phyloP scores from a whole-genome alignment of 2,329 filamentous ascomycete genomes.

The Penicillium sp. region DNA sequence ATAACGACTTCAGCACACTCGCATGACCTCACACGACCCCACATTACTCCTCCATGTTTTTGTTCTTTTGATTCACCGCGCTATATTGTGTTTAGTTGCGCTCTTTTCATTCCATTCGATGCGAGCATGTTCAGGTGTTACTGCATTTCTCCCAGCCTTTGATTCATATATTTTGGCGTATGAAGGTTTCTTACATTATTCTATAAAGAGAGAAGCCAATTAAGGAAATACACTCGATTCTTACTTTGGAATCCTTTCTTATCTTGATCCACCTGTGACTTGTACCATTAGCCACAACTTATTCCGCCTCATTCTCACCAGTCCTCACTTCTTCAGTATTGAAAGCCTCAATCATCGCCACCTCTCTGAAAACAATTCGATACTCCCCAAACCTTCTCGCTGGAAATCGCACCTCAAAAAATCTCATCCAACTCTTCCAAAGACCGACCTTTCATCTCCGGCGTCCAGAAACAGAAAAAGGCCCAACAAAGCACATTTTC shows the following conservation, averaged over 20 bases:
- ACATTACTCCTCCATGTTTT: not conserved
- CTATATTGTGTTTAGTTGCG: not conserved
- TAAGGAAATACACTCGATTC: not conserved
- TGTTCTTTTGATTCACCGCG: not conserved
- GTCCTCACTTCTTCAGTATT: constrained; percentile 1
- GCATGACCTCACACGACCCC: too few species aligned
- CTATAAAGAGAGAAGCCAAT: not conserved
- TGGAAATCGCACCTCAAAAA: constrained; percentile 24
- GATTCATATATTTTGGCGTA: not conserved
- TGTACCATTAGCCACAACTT: not conserved
- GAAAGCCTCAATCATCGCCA: constrained; percentile 7
- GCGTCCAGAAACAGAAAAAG: constrained; percentile 28
- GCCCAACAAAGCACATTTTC: constrained; percentile 14
- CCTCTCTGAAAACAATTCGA: constrained; percentile 15
- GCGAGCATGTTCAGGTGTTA: constrained; percentile 2
- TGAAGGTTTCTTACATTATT: not conserved
- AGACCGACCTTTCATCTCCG: constrained; percentile 32
- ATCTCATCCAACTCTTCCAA: constrained; percentile 34
- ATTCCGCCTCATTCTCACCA: not conserved
- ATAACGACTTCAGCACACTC: not conserved
- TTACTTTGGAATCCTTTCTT: not conserved
- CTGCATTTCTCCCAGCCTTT: not conserved
- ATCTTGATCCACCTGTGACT: not conserved
- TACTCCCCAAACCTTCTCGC: constrained; percentile 20
- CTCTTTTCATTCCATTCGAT: not conserved